Evolutionary conservation across 768 basidiomycete species (phyloP).

Genomic region (Kwoniella sp.): DNA sequence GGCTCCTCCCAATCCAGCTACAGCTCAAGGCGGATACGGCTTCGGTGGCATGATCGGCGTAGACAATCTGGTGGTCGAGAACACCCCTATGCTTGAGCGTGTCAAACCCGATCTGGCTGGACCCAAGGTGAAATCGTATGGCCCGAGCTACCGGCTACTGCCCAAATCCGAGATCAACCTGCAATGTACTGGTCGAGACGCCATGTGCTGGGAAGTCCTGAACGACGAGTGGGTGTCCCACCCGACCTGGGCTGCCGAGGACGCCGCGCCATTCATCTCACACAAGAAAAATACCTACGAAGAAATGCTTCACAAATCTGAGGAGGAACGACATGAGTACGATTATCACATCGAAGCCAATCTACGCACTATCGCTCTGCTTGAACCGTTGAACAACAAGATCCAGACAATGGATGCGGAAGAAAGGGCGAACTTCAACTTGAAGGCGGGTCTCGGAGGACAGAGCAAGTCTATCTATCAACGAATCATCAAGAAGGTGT

Average conservation of each 20-base stretch:
- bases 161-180: constrained; percentile 77
- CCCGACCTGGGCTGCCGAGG: constrained; percentile 96
- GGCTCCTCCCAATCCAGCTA: constrained; percentile 23
- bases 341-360: constrained; percentile 92
- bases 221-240: constrained; percentile 99
- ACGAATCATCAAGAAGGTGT: constrained; percentile 87
- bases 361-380: constrained; percentile 77
- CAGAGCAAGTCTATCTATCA: constrained; percentile 81
- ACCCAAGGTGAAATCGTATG: constrained; percentile 56
- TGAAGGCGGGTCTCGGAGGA: constrained; percentile 85
- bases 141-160: constrained; percentile 87
- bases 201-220: constrained; percentile 88
- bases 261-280: constrained; percentile 77
- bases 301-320: constrained; percentile 90
- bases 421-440: constrained; percentile 72
- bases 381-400: constrained; percentile 79
- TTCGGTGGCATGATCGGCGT: constrained; percentile 46
- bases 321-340: constrained; percentile 97
- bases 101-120: constrained; percentile 58
- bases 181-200: constrained; percentile 89
- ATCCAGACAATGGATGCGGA: constrained; percentile 85
- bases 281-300: constrained; percentile 97
- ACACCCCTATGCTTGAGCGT: constrained; percentile 72
- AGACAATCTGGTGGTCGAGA: constrained; percentile 62
- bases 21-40: constrained; percentile 39